A percentile compares a stretch with the other conserved stretches of the same genome.
Conservation (phyloP, 129 eudicot genomes). For the Centaurea solstitialis region DNA sequence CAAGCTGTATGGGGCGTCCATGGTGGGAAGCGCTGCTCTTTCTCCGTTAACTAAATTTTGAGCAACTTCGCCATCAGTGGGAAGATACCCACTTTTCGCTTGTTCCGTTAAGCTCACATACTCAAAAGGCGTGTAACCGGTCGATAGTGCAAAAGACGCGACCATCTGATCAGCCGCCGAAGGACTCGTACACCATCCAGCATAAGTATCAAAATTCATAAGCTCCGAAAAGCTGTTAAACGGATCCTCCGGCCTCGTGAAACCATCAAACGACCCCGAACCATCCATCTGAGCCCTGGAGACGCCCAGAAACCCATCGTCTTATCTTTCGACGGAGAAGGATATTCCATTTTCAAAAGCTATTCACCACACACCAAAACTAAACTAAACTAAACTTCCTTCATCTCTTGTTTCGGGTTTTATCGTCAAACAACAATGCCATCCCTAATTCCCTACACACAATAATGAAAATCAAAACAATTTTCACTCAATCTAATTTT, state of each 20-base stretch:
- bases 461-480: neutral
- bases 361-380: slow-evolving; percentile 9
- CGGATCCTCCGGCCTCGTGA: slow-evolving; percentile 44
- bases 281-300: slow-evolving; percentile 41
- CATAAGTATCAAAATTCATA: slow-evolving; percentile 71
- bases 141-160: slow-evolving; percentile 45
- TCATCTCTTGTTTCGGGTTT: slow-evolving; percentile 1
- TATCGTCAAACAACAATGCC: neutral
- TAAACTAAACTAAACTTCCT: slow-evolving; percentile 20
- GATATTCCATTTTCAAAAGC: slow-evolving; percentile 55
- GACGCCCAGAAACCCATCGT: slow-evolving; percentile 39
- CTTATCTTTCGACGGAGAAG: slow-evolving; percentile 52
- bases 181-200: slow-evolving; percentile 90
- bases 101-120: slow-evolving; percentile 45
- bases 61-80: slow-evolving; percentile 25
- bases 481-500: neutral
- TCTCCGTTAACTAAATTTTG: slow-evolving; percentile 30
- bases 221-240: slow-evolving; percentile 40
- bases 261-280: slow-evolving; percentile 23
- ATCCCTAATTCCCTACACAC: neutral
- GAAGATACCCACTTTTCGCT: slow-evolving; percentile 21
- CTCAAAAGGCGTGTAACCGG: slow-evolving; percentile 42
- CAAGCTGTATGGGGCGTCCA: slow-evolving; percentile 19
- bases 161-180: slow-evolving; percentile 65
- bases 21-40: slow-evolving; percentile 17